Percentiles rank a stretch among this genome's conserved stretches.
phyloP scores from a whole-genome alignment of 2,329 filamentous ascomycete genomes.

The Capronia epimyces region DNA sequence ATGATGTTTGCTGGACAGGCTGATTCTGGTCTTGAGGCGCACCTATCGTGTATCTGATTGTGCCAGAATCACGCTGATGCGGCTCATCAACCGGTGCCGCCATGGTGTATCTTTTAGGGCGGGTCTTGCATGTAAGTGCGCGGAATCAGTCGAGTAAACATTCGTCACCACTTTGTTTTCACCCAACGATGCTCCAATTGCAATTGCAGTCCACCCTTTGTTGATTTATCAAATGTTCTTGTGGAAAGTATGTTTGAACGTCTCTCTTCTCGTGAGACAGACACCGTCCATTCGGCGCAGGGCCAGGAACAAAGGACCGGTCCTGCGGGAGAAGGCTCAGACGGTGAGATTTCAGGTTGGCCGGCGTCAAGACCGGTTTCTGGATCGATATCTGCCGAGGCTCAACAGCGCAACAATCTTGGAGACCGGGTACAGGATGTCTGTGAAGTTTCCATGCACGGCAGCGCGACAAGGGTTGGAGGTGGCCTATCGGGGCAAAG shows the following conservation, averaged over 20 bases:
- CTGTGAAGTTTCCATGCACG: slow-evolving; percentile 2
- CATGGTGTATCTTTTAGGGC: slow-evolving; percentile 11
- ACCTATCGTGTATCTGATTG: slow-evolving; percentile 25
- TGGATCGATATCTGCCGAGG: neutral
- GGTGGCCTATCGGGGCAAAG: slow-evolving; percentile 4
- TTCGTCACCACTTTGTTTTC: slow-evolving; percentile 6
- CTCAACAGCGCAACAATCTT: neutral
- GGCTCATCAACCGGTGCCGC: slow-evolving; percentile 22
- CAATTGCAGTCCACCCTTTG: neutral
- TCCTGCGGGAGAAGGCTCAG: neutral
- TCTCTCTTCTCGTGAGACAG: slow-evolving; percentile 6
- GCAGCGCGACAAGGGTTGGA: slow-evolving; percentile 5
- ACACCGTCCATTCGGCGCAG: slow-evolving; percentile 11
- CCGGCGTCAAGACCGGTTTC: neutral
- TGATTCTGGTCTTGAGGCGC: slow-evolving; percentile 16
- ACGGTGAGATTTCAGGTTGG: slow-evolving; percentile 5
- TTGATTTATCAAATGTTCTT: slow-evolving; percentile 2
- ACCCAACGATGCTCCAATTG: neutral
- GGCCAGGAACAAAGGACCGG: neutral
- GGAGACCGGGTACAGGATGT: neutral
- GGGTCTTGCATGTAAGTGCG: slow-evolving; percentile 16
- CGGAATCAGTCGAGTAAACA: slow-evolving; percentile 9
- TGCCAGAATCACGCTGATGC: slow-evolving; percentile 19
- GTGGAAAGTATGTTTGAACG: slow-evolving; percentile 1
- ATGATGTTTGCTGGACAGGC: slow-evolving; percentile 10